Evolutionary conservation across 1,284 basidiomycete genomes (phyloP).

Genomic region (Cystobasidium pallidum): DNA sequence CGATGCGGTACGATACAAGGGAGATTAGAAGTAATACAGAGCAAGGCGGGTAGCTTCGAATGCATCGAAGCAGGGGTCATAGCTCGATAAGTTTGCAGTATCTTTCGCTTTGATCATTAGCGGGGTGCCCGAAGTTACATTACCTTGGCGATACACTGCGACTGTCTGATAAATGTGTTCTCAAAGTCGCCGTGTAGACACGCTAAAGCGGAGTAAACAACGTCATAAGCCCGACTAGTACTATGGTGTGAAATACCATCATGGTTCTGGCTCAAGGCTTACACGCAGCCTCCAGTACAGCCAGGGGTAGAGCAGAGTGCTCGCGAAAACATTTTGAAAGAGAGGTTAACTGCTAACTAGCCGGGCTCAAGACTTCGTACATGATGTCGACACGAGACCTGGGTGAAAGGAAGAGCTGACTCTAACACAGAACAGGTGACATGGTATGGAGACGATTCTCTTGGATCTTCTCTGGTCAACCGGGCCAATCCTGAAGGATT

Average conservation of each 20-base stretch:
- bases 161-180: no score
- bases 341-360: no score
- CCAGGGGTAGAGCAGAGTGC: not conserved
- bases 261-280: not conserved
- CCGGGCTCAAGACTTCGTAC: not conserved
- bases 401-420: not conserved
- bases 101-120: no score
- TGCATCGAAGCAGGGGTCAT: no score
- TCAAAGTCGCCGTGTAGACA: no score
- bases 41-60: no score
- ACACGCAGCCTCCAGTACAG: not conserved
- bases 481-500: conserved; percentile 15
- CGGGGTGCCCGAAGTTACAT: no score
- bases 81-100: no score
- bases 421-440: not conserved
- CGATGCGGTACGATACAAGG: conserved; percentile 51
- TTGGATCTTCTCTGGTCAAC: conserved; percentile 7
- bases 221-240: conserved; percentile 19
- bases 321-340: no score
- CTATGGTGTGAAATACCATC: conserved; percentile 18
- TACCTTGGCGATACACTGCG: no score
- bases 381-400: not conserved
- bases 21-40: conserved; percentile 15
- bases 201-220: no score
- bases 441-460: conserved; percentile 7